Base-by-base conservation (phyloP, 1,139 yeast species). In the Keqinozyma sinolaborantium region DNA sequence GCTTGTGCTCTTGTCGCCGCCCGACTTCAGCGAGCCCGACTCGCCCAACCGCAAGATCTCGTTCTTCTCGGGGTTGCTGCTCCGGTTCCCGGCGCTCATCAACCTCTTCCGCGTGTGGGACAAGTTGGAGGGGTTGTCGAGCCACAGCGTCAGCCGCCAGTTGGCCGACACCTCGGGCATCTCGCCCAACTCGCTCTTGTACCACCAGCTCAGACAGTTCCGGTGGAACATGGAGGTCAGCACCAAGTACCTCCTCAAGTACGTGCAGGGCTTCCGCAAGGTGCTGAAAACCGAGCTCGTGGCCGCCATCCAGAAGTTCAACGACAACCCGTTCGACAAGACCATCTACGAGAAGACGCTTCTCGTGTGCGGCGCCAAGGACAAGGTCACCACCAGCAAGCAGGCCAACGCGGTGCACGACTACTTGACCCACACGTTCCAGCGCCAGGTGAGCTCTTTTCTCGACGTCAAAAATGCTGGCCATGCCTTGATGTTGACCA, bases 141-240 rank as follows among this genome's bases (percentile, higher is more conserved):
- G 88, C 30, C 47, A 58, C 3, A 77, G 86, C 35, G 83, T 79
- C 3, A 42, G 43, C 21, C 60, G 85, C 16, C 78, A 79, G 59
- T 29, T 44, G 7, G 47, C 44, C 4, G 44, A 42, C 23, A 64
- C 82, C 14, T 52, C 70, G 5, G 47, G 50, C 5, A 50, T 47
- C 16, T 42, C 46, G 9, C 48, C 51, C 2, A 41, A 53, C 5
- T 48, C 63, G 5, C 53, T 57, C 28, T 37, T 58, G 13, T 72
- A 73, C 44, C 65, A 72, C 25, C 69, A 77, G 33, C 51, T 71
- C 28, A 62, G 77, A 23, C 94, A 83, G 51, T 64, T 83, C 29
- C 58, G 88, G 30, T 80, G 87, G 83, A 83, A 84, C 49, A 49
- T 83, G 42, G 87, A 82, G 51, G 73, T 81, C 9, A 66, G 75